Evolutionary conservation across 164 flowering plant species (phyloP), one percentile per base, ranked within the genome.

Genomic region (grape (Vitis vinifera)): DNA sequence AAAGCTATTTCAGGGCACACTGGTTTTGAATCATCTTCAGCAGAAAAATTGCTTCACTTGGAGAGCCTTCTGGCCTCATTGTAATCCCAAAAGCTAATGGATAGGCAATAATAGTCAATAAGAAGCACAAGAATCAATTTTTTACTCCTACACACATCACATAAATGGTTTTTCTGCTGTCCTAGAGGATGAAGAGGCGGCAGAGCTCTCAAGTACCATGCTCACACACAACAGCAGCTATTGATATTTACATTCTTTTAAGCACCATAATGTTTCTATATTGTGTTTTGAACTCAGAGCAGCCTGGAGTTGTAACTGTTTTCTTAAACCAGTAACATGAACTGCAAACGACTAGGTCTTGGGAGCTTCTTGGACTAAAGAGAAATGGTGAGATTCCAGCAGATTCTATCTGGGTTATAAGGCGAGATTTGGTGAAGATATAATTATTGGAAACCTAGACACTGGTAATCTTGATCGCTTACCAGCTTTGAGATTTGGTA

Each of bases 101-200:
- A 9, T 10, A 63, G 66, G 66, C 47, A 6, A 63, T 29, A 51
- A 10, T 3, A 0, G 12, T 51, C 3, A 10, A 51, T 51, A 73
- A 44, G 76, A 75, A 61, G 83, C 81, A 3, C 76, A 73, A 59
- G 75, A 77, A 1, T 72, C 83, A 0, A 82, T 82, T 9, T 65
- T 80, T 65, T 80, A 80, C 66, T 80, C 85, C 0, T 80, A 80
- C 50, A 80, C 27, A 1, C 70, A 66, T 14, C 50, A 82, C 16
- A 75, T 82, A 55, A 82, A 82, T 65, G 85, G 83, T n/a, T 82
- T 82, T 73, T 79, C 81, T 16, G 85, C 85, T 0, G 65, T 30
- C 27, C 75, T 82, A 29, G 78, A 75, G 13, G 81, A 80, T 9
- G 78, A 80, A 55, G 75, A 71, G 16, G 85, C 73, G 11, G 63